Conservation (phyloP, 2,329 filamentous ascomycete genomes). For the Fusarium continuum region DNA sequence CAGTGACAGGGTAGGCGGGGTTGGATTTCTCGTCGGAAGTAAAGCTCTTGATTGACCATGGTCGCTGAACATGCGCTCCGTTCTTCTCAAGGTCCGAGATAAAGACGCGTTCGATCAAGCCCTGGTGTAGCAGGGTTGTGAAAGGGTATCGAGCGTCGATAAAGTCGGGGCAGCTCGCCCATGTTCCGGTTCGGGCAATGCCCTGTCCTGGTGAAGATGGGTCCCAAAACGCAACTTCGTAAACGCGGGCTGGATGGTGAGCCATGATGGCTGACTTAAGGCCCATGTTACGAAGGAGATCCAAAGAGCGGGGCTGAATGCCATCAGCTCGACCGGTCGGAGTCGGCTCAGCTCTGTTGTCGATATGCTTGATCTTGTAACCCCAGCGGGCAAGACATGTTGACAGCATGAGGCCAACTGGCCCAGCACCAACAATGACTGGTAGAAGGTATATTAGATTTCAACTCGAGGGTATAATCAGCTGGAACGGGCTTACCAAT, state of each 20-base stretch:
- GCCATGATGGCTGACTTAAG: slow-evolving; percentile 90
- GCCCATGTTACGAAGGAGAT: slow-evolving; percentile 88
- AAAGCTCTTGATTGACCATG: slow-evolving; percentile 72
- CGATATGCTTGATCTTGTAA: slow-evolving; percentile 94
- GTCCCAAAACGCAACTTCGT: slow-evolving; percentile 79
- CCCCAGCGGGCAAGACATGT: slow-evolving; percentile 91
- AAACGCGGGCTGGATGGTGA: slow-evolving; percentile 86
- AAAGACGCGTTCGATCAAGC: slow-evolving; percentile 75
- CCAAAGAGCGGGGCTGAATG: slow-evolving; percentile 88
- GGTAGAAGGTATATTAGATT: slow-evolving; percentile 33
- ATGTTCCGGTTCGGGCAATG: slow-evolving; percentile 74
- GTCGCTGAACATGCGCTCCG: slow-evolving; percentile 67
- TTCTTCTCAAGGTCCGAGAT: slow-evolving; percentile 72
- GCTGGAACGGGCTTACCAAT: slow-evolving; percentile 50
- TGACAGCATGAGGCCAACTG: slow-evolving; percentile 86
- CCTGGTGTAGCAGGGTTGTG: slow-evolving; percentile 76
- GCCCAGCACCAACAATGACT: slow-evolving; percentile 90
- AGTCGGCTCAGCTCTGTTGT: slow-evolving; percentile 87
- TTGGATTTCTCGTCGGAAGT: slow-evolving; percentile 64
- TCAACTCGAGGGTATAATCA: neutral
- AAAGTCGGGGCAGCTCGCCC: slow-evolving; percentile 90
- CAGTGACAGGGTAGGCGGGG: slow-evolving; percentile 79
- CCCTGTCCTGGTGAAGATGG: slow-evolving; percentile 63
- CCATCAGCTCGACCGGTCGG: slow-evolving; percentile 87
- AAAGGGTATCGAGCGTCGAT: slow-evolving; percentile 77